Evolutionary conservation across 2,329 filamentous ascomycete genomes (phyloP).

Genomic region (Xylariales sp.): DNA sequence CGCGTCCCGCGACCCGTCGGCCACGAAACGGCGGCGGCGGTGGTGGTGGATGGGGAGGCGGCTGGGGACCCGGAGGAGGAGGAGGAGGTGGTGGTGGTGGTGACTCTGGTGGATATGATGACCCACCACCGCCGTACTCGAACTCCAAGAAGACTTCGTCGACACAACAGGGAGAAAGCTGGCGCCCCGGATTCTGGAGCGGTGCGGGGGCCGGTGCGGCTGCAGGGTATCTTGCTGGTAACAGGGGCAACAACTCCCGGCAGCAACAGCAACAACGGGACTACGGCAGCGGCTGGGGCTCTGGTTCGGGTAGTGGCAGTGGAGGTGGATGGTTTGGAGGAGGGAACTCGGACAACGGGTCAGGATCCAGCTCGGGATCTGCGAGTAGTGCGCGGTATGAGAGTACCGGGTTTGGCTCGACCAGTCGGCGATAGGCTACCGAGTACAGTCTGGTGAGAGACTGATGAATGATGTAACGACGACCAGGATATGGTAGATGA

Average conservation of each 20-base stretch:
- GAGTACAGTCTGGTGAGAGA: not conserved
- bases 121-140: conserved; percentile 52
- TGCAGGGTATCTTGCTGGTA: conserved; percentile 61
- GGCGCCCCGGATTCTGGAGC: conserved; percentile 72
- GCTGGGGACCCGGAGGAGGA: conserved; percentile 35
- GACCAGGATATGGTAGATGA: not conserved
- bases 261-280: conserved; percentile 23
- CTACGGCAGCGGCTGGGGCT: conserved; percentile 27
- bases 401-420: conserved; percentile 71
- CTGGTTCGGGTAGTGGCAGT: conserved; percentile 21
- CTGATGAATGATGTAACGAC: not conserved
- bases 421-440: conserved; percentile 48
- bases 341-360: conserved; percentile 29
- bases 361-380: conserved; percentile 31
- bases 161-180: conserved; percentile 38
- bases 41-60: conserved; percentile 35
- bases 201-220: conserved; percentile 65
- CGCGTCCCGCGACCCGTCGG: conserved; percentile 11
- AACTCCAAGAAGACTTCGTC: conserved; percentile 33
- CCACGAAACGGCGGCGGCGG: conserved; percentile 31
- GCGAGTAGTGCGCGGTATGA: conserved; percentile 51
- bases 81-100: conserved; percentile 28
- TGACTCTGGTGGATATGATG: conserved; percentile 26
- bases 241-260: conserved; percentile 35
- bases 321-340: conserved; percentile 15